A percentile compares a stretch with the other conserved stretches of the same genome.
Evolutionary conservation across 768 basidiomycete genomes (phyloP).

Genomic region (Russula dissimulans): DNA sequence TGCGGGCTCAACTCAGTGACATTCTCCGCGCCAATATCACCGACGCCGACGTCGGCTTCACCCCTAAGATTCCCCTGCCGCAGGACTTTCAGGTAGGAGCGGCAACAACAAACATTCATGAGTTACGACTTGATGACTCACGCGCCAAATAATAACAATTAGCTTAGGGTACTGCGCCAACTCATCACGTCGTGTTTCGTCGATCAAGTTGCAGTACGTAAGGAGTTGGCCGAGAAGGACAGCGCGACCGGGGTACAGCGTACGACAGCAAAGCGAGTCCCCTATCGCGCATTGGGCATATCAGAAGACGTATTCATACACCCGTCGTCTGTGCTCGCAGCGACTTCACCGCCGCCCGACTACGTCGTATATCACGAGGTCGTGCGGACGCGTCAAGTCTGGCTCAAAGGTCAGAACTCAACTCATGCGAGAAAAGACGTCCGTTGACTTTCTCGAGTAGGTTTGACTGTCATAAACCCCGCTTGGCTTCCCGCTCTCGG

Average conservation of each 20-base stretch:
- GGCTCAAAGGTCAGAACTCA: slow-evolving; percentile 60
- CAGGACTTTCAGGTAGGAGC: slow-evolving; percentile 58
- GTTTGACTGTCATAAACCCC: slow-evolving; percentile 76
- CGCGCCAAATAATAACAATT: no score
- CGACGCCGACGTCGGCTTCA: slow-evolving; percentile 48
- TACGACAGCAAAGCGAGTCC: slow-evolving; percentile 66
- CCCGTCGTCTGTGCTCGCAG: slow-evolving; percentile 73
- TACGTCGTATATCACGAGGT: slow-evolving; percentile 81
- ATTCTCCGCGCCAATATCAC: slow-evolving; percentile 80
- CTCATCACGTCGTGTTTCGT: slow-evolving; percentile 84
- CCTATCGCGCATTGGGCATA: slow-evolving; percentile 76
- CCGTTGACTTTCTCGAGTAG: slow-evolving; percentile 30
- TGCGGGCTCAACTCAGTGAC: slow-evolving; percentile 78
- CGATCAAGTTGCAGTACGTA: slow-evolving; percentile 89
- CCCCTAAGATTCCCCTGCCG: slow-evolving; percentile 65
- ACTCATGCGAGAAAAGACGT: not conserved
- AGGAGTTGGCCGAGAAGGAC: slow-evolving; percentile 62
- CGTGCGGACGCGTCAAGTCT: slow-evolving; percentile 61
- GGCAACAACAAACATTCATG: not conserved
- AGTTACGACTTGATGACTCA: no score
- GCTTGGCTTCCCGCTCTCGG: slow-evolving; percentile 81
- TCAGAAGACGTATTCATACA: slow-evolving; percentile 88
- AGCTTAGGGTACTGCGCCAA: slow-evolving; percentile 89
- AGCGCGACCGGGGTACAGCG: slow-evolving; percentile 55
- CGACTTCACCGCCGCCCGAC: slow-evolving; percentile 70